phyloP scores from a whole-genome alignment of 2,329 filamentous ascomycete genomes.

The Aureobasidium sp. region DNA sequence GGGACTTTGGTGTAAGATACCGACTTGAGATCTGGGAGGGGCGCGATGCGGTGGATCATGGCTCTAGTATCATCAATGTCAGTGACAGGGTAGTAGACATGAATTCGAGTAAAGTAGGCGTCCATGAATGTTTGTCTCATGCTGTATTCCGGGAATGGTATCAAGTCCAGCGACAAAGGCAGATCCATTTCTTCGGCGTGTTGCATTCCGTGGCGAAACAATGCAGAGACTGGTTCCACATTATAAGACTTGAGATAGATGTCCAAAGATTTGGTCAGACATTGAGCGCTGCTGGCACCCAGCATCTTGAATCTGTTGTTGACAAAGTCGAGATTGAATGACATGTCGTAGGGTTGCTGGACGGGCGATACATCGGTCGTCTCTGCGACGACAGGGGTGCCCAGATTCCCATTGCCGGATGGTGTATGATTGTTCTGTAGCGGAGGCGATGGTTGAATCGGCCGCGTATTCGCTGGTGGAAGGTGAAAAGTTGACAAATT shows the following conservation, averaged over 20 bases:
- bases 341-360: conserved; percentile 8
- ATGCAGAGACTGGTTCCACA: neutral
- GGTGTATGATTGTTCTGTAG: neutral
- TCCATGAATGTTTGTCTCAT: neutral
- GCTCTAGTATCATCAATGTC: conserved; percentile 10
- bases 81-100: conserved; percentile 5
- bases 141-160: conserved; percentile 3
- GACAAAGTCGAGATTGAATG: conserved; percentile 11
- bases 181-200: conserved; percentile 12
- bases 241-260: conserved; percentile 5
- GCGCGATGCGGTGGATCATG: conserved; percentile 2
- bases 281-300: conserved; percentile 6
- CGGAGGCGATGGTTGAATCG: neutral
- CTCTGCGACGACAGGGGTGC: neutral
- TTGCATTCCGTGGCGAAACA: conserved; percentile 10
- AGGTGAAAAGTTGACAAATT: neutral
- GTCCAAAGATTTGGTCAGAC: conserved; percentile 9
- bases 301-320: conserved; percentile 14
- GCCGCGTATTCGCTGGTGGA: neutral
- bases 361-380: conserved; percentile 7
- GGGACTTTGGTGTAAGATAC: neutral
- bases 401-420: neutral
- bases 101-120: conserved; percentile 8
- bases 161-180: neutral
- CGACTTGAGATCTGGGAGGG: conserved; percentile 2